Evolutionary conservation across 1,139 yeast species (phyloP).

Genomic region (Fermentozyma sake): DNA sequence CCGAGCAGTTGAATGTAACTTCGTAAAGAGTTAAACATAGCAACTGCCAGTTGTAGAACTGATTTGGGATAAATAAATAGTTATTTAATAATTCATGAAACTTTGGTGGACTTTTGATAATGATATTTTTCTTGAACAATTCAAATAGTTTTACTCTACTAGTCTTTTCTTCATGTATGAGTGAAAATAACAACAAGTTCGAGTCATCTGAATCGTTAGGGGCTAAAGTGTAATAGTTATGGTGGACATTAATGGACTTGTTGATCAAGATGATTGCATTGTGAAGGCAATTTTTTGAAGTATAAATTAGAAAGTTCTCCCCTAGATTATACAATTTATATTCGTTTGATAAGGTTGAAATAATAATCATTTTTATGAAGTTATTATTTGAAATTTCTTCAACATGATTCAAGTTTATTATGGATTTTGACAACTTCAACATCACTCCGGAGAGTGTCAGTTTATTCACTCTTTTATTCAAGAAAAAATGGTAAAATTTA

Average conservation of each 20-base stretch:
- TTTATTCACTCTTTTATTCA: constrained; percentile 17
- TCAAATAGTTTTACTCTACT: constrained; percentile 21
- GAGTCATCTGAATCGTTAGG: constrained; percentile 3
- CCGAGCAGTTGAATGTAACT: constrained; percentile 11
- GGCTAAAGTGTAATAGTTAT: constrained; percentile 1
- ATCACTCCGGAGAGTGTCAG: constrained; percentile 8
- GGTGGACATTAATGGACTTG: constrained; percentile 26
- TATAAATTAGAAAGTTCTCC: constrained; percentile 28
- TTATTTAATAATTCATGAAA: constrained; percentile 41
- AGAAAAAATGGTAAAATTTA: constrained; percentile 31
- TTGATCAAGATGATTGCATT: constrained; percentile 45
- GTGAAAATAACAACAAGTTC: constrained; percentile 1
- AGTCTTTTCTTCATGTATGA: background rate
- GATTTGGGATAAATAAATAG: constrained; percentile 36
- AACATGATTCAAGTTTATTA: constrained; percentile 19
- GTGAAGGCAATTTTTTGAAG: constrained; percentile 39
- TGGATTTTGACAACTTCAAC: constrained; percentile 12
- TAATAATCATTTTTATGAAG: constrained; percentile 31
- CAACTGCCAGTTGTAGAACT: constrained; percentile 37
- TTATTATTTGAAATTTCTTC: constrained; percentile 16
- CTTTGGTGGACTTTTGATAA: constrained; percentile 41
- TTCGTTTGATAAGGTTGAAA: constrained; percentile 40
- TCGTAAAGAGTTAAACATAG: constrained; percentile 39
- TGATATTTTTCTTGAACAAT: constrained; percentile 39
- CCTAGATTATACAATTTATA: constrained; percentile 30